Conservation (phyloP, 805 yeast species). For the Pichia nakasei region DNA sequence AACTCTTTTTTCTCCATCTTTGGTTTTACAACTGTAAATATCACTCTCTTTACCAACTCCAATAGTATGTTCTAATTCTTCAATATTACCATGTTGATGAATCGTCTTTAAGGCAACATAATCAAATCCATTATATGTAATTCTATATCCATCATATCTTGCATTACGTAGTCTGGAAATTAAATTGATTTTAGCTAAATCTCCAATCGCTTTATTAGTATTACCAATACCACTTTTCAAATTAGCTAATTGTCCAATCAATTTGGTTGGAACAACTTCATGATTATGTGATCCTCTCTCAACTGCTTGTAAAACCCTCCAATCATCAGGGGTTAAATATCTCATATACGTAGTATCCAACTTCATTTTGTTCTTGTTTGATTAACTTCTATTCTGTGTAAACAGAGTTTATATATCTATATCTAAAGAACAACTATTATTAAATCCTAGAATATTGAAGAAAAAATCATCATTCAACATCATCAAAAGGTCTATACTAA, state of each 20-base stretch:
- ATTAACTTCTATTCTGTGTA: neutral
- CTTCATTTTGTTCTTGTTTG: slow-evolving; percentile 49
- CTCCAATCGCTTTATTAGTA: slow-evolving; percentile 71
- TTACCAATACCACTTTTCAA: slow-evolving; percentile 59
- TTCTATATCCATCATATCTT: slow-evolving; percentile 87
- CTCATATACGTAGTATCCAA: slow-evolving; percentile 90
- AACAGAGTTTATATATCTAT: no score
- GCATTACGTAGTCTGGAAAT: slow-evolving; percentile 79
- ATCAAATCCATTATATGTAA: slow-evolving; percentile 87
- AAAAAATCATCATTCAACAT: no score
- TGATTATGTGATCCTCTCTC: slow-evolving; percentile 90
- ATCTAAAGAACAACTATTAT: no score
- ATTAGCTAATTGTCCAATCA: slow-evolving; percentile 76
- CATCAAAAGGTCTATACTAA: no score
- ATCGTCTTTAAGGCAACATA: slow-evolving; percentile 83
- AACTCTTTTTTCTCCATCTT: slow-evolving; percentile 54
- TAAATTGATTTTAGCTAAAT: slow-evolving; percentile 77
- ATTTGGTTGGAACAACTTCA: slow-evolving; percentile 83
- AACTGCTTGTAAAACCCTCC: slow-evolving; percentile 77
- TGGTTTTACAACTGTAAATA: slow-evolving; percentile 73
- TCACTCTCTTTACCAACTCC: slow-evolving; percentile 99
- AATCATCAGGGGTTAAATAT: slow-evolving; percentile 85
- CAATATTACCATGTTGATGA: slow-evolving; percentile 62
- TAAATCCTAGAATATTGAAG: no score
- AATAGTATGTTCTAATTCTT: slow-evolving; percentile 75